Evolutionary conservation across 495 filamentous ascomycete species (phyloP), one percentile per base, ranked within the genome.

Genomic region (Aspergillus sclerotiicarbonarius): DNA sequence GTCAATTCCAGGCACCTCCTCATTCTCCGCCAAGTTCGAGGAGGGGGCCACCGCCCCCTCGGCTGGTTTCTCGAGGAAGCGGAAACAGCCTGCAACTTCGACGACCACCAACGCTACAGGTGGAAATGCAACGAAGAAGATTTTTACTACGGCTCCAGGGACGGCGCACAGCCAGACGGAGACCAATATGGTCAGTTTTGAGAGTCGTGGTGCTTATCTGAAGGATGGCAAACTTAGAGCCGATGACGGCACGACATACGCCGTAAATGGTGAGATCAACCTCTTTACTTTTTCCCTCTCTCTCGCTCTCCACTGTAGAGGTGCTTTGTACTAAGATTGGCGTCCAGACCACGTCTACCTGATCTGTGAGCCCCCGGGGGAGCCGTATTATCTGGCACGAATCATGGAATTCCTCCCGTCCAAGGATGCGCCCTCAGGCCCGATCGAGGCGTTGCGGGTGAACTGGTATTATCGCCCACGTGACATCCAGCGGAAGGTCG

Each of bases 401-500:
- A 92, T 99, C 68, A 98, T 99, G 92, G 95, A 98, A 71, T 97
- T 97, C 66, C 76, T 96, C 53, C 90, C 95, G 58, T 79, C 81
- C 57, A 86, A 90, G 58, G 90, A 92, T 56, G 82, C 92, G 69
- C 73, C 77, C 21, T 76, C 77, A 21, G 82, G 85, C 52, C 85
- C 90, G 15, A 86, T 99, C 56, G 93, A 97, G 69, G 82, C 90
- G 20, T 70, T 99, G 65, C 86, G 91, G 57, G 87, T 98, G 63
- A 99, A 99, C 74, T 99, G 94, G 94, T 97, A 91, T 73, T 98
- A 98, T 70, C 84, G 94, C 15, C 93, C 95, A 51, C 90, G 92
- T 74, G 94, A 99, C 70, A 95, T 99, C 56, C 90, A 90, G 59
- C 89, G 91, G 47, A 92, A 91, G 70, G 87, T 89, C 61, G 87